phyloP scores from a whole-genome alignment of 2,329 filamentous ascomycete species.

The Aspergillus fijiensis region DNA sequence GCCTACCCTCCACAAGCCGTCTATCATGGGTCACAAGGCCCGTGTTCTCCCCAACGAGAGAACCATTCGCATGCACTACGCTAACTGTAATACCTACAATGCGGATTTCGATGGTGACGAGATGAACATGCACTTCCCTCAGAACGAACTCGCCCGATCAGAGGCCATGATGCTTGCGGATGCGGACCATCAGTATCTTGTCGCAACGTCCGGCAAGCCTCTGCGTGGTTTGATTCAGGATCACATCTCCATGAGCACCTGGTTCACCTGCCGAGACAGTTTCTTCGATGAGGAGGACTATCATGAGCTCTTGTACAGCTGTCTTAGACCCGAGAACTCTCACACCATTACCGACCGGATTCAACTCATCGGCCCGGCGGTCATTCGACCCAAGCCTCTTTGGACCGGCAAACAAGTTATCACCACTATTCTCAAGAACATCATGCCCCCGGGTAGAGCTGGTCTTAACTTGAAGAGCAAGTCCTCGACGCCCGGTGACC shows the following conservation, averaged over 20 bases:
- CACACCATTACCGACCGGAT: conserved; percentile 83
- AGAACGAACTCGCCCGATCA: conserved; percentile 89
- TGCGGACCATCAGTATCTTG: conserved; percentile 95
- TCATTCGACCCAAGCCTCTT: conserved; percentile 74
- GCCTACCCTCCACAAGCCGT: conserved; percentile 95
- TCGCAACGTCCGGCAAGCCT: conserved; percentile 88
- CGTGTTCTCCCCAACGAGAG: conserved; percentile 91
- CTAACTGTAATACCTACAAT: conserved; percentile 99
- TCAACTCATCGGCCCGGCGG: conserved; percentile 73
- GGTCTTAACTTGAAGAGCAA: conserved; percentile 78
- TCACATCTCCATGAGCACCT: conserved; percentile 92
- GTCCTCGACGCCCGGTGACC: conserved; percentile 71
- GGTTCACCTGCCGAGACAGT: conserved; percentile 85
- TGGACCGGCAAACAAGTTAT: conserved; percentile 99
- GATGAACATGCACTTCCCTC: conserved; percentile 99
- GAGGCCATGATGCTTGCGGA: conserved; percentile 93
- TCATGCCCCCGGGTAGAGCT: conserved; percentile 72
- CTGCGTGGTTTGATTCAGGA: conserved; percentile 96
- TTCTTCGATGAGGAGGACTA: conserved; percentile 88
- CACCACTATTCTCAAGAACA: conserved; percentile 88
- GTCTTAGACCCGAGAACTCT: conserved; percentile 82
- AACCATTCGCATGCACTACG: conserved; percentile 99
- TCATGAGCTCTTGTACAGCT: conserved; percentile 89
- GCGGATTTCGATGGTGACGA: conserved; percentile 99
- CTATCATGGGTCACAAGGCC: conserved; percentile 97